These are phyloP conservation scores for Rubroshorea leprosula DNA, from an alignment of 345 rosid genomes.

Conservation along the genomic window DNA sequence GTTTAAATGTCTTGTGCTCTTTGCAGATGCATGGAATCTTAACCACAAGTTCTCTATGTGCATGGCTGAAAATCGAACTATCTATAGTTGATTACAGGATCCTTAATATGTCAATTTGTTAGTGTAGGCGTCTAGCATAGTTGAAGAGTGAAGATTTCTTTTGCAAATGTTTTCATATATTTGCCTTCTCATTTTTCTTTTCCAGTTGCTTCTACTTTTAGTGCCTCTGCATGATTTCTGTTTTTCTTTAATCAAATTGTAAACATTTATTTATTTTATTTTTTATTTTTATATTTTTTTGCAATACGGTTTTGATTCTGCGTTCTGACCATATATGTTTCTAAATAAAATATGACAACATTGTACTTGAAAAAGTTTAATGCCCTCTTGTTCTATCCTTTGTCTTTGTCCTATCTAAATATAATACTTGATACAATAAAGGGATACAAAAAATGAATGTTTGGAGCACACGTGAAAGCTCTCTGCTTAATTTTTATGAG, in stretches of 20 bases:
- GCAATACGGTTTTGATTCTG: background rate
- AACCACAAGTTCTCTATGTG: background rate
- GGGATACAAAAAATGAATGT: background rate
- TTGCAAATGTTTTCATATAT: background rate
- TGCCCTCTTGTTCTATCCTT: background rate
- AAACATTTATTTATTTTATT: no score
- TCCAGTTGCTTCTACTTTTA: no score
- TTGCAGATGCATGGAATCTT: no score
- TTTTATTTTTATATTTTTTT: no score
- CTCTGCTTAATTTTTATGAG: background rate
- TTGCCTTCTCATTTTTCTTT: no score
- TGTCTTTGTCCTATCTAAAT: background rate
- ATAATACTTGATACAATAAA: background rate
- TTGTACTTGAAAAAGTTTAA: background rate
- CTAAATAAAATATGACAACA: background rate
- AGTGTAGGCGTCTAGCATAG: background rate
- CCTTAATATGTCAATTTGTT: background rate
- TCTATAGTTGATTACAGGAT: background rate
- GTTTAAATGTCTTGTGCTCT: background rate
- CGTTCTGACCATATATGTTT: background rate
- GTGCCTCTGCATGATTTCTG: no score
- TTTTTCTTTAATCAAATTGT: no score
- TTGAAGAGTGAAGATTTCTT: background rate
- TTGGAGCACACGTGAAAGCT: background rate
- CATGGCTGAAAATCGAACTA: background rate